Evolutionary conservation across 2,329 filamentous ascomycete species (phyloP).

Genomic region (Verticillium dahliae): DNA sequence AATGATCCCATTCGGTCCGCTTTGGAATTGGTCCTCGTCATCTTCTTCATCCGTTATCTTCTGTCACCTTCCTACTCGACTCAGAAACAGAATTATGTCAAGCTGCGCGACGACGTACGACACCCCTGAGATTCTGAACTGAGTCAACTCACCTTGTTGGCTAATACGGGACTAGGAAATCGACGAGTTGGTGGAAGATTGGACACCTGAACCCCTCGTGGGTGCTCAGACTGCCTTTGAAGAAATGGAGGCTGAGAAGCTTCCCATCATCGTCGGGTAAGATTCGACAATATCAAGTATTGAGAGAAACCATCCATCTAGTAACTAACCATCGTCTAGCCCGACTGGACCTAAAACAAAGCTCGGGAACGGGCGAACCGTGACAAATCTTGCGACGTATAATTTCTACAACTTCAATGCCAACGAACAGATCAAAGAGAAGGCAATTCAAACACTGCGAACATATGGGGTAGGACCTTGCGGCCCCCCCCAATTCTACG

Average conservation of each 20-base stretch:
- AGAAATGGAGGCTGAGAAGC: constrained; percentile 73
- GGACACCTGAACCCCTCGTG: constrained; percentile 90
- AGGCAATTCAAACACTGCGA: constrained; percentile 86
- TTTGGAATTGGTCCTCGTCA: constrained; percentile 85
- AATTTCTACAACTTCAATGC: constrained; percentile 97
- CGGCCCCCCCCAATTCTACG: constrained; percentile 95
- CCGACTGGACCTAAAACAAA: constrained; percentile 88
- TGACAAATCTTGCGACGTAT: constrained; percentile 88
- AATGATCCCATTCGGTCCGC: constrained; percentile 91
- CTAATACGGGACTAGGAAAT: constrained; percentile 60
- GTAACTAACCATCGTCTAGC: constrained; percentile 32
- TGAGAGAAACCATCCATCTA: background rate
- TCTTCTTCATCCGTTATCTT: constrained; percentile 93
- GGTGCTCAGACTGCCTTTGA: constrained; percentile 67
- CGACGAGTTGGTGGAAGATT: constrained; percentile 93
- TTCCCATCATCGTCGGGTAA: constrained; percentile 84
- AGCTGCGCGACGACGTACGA: constrained; percentile 68
- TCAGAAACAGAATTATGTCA: constrained; percentile 81
- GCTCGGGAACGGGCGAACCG: constrained; percentile 79
- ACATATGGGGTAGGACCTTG: constrained; percentile 96
- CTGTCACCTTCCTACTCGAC: constrained; percentile 90
- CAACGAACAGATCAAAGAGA: constrained; percentile 89
- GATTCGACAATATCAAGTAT: background rate
- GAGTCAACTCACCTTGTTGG: background rate
- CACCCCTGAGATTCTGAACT: background rate